Evolutionary conservation across 306 rosid genomes (phyloP), one percentile per base, ranked within the genome.

Genomic region (Pyrus communis): DNA sequence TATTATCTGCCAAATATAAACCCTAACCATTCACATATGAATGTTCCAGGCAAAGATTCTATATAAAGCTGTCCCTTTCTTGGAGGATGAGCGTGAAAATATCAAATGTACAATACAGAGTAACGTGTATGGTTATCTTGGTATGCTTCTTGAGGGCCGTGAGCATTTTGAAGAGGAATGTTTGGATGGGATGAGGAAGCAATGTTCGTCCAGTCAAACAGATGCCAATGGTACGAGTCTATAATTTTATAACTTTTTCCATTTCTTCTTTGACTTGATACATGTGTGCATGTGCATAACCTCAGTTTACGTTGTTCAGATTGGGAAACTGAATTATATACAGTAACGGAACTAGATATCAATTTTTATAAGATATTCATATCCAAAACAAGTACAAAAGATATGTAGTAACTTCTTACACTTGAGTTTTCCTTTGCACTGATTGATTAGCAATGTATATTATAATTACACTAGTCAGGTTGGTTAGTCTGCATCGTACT

Each of bases 91-190:
- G 84, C 92, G 84, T 65, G 96, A 88, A 85, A 88, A 74, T 80
- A 96, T 96, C 70, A 96, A 92, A 82, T 78, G 88, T 82, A 89
- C 85, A 77, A 96, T 96, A 82, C 99, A 92, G 83, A 92, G 89
- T 82, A 92, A 92, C 73, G 92, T 89, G 58, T 96, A 92, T 60
- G 88, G 97, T 63, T 96, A 96, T 88, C 91, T 96, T 82, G 99
- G 98, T 75, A 83, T 89, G 77, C 93, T 96, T 60, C 96, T 96
- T 78, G 99, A 96, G 85, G 99, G 99, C 4, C 98, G 99, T 60
- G 99, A 96, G 87, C 96, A 85, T 59, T 96, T 92, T 80, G 99
- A 96, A 86, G 99, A 96, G 78, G 99, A 91, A 83, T 77, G 74
- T 78, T 81, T 85, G 79, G 83, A 77, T 73, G 91, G 83, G 77